Base-by-base conservation (phyloP, 129 eudicot species). In the Helianthus tuberosus region DNA sequence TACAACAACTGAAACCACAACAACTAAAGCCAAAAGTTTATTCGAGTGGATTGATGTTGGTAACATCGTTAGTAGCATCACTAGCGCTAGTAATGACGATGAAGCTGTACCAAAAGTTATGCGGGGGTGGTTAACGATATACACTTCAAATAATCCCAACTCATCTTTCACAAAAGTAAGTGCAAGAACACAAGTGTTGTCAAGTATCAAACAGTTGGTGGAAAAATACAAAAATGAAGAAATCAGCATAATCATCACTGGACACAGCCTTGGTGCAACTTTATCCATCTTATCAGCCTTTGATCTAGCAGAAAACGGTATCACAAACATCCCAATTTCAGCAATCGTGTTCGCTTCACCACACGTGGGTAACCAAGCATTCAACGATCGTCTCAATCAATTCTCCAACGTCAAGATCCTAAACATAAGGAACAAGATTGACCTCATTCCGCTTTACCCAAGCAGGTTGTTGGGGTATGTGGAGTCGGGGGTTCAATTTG, bases 241-340 rank as follows among this genome's bases (percentile, higher is more conserved):
- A 6, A 38, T 86, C 8, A 90, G 93, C 86, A 83, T 90, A 6
- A 77, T 79, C 9, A 60, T 88, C 29, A 79, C 96, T 3, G 98
- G 98, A 15, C 96, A 94, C 57, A 88, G 97, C 50, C 84, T 94
- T 3, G 98, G 98, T 1, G 98, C 97, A 5, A 80, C 85, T 44
- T 46, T 94, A 67, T 83, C 97, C 3, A 62, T 86, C 35, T 4
- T 94, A 54, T 72, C 96, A 1, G 93, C 89, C 0, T 94, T 94
- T 75, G 97, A 94, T 73, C 69, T 94, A 1, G 97, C 80, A 1
- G 96, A 90, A 75, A 94, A 90, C 55, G 93, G 96, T 12, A 79
- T 87, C 6, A 67, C 69, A 3, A 78, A 89, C 54, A 65, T 86
- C 27, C 98, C 93, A 8, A 83, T 94, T 0, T 15, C 96, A 6